Conservation (phyloP, 495 filamentous ascomycete genomes). For the Clavariopsis aquatica region DNA sequence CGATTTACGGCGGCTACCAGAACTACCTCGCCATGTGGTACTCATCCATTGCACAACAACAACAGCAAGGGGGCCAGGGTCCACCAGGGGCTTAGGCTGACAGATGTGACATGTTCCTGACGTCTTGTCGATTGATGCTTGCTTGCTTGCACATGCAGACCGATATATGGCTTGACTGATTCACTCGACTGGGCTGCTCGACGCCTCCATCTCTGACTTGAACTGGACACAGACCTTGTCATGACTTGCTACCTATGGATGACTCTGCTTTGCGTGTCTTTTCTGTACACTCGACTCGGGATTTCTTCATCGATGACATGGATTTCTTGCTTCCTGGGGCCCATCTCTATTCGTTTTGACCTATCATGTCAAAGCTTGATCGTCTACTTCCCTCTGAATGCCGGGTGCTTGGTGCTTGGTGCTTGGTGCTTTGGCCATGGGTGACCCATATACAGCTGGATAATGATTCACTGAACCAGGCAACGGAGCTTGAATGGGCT, state of each 20-base stretch:
- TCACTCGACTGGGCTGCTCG: slow-evolving; percentile 6
- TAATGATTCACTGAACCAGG: not conserved
- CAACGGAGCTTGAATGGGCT: not conserved
- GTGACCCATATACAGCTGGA: not conserved
- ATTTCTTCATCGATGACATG: slow-evolving; percentile 6
- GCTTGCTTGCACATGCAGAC: slow-evolving; percentile 30
- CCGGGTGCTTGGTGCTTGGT: too few relatives aligned
- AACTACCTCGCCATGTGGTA: slow-evolving; percentile 67
- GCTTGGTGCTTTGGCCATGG: slow-evolving; percentile 1
- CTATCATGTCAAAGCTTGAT: too few relatives aligned
- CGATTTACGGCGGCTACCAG: slow-evolving; percentile 65
- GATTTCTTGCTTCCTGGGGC: not conserved
- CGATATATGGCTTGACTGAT: slow-evolving; percentile 23
- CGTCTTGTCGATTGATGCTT: slow-evolving; percentile 30
- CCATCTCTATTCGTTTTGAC: not conserved
- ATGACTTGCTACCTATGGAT: slow-evolving; percentile 8
- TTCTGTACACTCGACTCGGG: slow-evolving; percentile 5
- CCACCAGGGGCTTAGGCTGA: slow-evolving; percentile 30
- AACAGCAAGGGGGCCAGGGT: slow-evolving; percentile 27
- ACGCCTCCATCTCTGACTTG: not conserved
- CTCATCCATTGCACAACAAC: slow-evolving; percentile 50
- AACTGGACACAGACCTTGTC: not conserved
- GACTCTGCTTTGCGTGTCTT: slow-evolving; percentile 8
- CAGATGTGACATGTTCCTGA: slow-evolving; percentile 33
- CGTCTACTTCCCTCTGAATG: too few relatives aligned